Base-by-base conservation (phyloP, 202 grass and related monocot genomes). In the Panicum hallii region DNA sequence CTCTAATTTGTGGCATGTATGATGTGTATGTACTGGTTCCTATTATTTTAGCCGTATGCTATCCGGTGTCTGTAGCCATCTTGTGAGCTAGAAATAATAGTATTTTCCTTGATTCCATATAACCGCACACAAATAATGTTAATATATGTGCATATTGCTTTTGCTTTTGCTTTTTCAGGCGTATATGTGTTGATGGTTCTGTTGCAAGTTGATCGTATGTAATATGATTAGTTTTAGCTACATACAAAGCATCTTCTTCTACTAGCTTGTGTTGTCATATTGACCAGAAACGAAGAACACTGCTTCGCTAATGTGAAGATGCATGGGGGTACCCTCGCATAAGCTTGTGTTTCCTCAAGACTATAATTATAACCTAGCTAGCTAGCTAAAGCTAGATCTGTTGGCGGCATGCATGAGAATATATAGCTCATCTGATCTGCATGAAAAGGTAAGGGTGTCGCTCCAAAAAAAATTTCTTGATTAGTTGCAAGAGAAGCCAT, bases 101-200 rank as follows among this genome's bases (percentile, higher is more conserved):
- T 54, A 72, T 54, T 74, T 38, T 11, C 17, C 30, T 13, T 38
- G 49, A n/a, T 38, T 55, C 65, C 38, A 19, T 67, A 34, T 43
- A 20, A 67, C 8, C 36, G 2, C 65, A 67, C 38, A n/a, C 38
- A 20, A 41, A 41, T 67, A 53, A 4, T 72, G 7, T 52, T 32
- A 32, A 52, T 73, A 52, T 73, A 73, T 52, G 70, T 11, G 22
- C 9, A 57, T 22, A 30, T 74, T 53, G 30, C 23, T 15, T 42
- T 67, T 53, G 30, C 23, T 15, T 42, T 67, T 5, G 10, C 19
- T 41, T 23, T 19, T 55, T 65, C 69, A 28, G 63, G 32, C 68
- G 13, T 50, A 50, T 32, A 53, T 54, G 20, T 40, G 16, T 75
- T 56, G 48, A 75, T 75, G 52, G 73, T n/a, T 42, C 17, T 74